Evolutionary conservation across 176 grass and related monocot species (phyloP), one percentile per base, ranked within the genome.

Genomic region (Musa schizocarpa): DNA sequence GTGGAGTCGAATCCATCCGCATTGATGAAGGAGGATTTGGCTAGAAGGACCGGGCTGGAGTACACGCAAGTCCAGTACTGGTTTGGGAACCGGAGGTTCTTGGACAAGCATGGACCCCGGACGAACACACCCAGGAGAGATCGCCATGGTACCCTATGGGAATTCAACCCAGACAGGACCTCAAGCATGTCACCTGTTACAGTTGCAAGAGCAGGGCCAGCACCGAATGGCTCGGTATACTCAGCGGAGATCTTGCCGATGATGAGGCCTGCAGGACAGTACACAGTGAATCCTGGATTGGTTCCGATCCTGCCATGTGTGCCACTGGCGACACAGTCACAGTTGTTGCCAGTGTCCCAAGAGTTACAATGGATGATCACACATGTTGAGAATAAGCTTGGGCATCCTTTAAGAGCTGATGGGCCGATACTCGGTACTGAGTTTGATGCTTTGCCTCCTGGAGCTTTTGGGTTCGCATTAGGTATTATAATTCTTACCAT

Each of bases 401-500:
- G 27, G 27, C 66, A 69, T 69, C 66, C 66, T 48, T 69, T 69
- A 69, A 69, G 27, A 50, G 66, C 66, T 69, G 66, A 69, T 69
- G 66, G 66, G 29, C 27, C 66, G 48, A 50, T 50, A 4, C 66
- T 69, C 1, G 66, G 66, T 17, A 49, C 14, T 29, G 66, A 69
- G 27, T 69, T 69, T 50, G 24, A 50, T 13, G 9, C 26, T 49
- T 48, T 29, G 25, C 27, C 29, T 17, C 12, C 11, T 48, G 57
- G 57, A 61, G 57, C 57, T 19, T 61, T 61, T n/a, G 19, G 57
- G 57, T n/a, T 19, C 16, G 0, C 19, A 9, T 7, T 21, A n/a
- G 57, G 57, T 61, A n/a, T n/a, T 17, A n/a, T 61, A 19, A 61
- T 61, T 61, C 34, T 61, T 61, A n/a, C 57, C n/a, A 19, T 61